Base-by-base conservation (phyloP, 352 stramenopile genomes). In the Sclerospora graminicola region DNA sequence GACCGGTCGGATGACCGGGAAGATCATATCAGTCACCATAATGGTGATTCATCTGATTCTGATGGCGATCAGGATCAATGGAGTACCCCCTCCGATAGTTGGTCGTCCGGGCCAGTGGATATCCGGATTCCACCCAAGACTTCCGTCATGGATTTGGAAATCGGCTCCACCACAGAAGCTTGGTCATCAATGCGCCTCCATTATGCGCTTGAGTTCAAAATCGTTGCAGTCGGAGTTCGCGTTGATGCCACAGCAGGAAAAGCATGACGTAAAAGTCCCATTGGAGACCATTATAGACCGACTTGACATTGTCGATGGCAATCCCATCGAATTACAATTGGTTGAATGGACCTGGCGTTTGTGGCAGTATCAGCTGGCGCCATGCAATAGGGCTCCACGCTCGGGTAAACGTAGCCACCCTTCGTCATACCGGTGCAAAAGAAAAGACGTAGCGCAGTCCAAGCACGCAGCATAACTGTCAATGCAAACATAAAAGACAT, bases 181-280 rank as follows among this genome's bases (percentile, higher is more conserved):
- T 60, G 54, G 5, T 69, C 51, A 0, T 61, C 41, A 2, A 50
- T 29, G 6, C 4, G 4, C 65, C 47, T 14, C 33, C 56, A 35
- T 21, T 29, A 8, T 50, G 43, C 11, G 46, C 45, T 44, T 83
- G 74, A 0, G 70, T 51, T 77, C 77, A 90, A 4, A 94, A 76
- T 5, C 82, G 79, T 51, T 82, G 74, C 18, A 80, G 55, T 14
- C 81, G 80, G 19, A 91, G 73, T 39, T 94, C 82, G 35, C 70
- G 62, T 21, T 80, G 68, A 41, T 94, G 79, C 75, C 77, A 94
- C 40, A 91, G 46, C 6, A 94, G 55, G 16, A 69, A 75, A 4
- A 89, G 40, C 39, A 89, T 65, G 5, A 91, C 65, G 45, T 87
- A 85, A 30, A 94, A 90, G 40, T 89, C 60, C 82, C 82, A 94